These are phyloP conservation scores for Mrakiaceae sp. DNA, from an alignment of 1,284 basidiomycete species.

Conservation along the genomic window DNA sequence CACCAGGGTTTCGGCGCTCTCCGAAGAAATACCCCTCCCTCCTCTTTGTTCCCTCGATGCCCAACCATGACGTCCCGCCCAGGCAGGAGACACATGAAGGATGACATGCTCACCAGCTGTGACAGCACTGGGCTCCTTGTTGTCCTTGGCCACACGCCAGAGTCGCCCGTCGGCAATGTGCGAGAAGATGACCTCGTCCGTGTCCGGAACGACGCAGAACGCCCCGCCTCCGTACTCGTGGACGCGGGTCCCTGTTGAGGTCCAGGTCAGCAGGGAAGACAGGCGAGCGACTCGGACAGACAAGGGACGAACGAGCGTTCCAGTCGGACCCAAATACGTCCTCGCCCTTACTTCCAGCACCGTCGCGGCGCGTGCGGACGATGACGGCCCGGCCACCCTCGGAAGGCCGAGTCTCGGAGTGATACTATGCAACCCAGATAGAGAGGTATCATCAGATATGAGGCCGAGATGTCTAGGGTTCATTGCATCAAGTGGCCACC, in stretches of 20 bases:
- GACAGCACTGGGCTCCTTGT: conserved; percentile 20
- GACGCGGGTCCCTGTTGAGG: conserved; percentile 16
- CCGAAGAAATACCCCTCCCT: too few species aligned
- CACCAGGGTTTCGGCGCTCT: too few species aligned
- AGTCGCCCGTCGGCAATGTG: conserved; percentile 20
- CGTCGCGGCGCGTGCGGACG: neutral
- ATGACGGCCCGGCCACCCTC: conserved; percentile 13
- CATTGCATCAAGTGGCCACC: too few species aligned
- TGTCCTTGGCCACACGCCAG: conserved; percentile 7
- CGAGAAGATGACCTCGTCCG: conserved; percentile 22
- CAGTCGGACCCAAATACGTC: conserved; percentile 8
- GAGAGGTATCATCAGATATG: neutral
- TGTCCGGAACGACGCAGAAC: conserved; percentile 9
- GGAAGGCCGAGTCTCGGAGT: conserved; percentile 6
- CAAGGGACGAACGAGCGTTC: conserved; percentile 9
- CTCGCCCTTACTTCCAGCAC: neutral
- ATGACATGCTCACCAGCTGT: conserved; percentile 22
- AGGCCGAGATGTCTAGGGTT: too few species aligned
- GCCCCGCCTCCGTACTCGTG: conserved; percentile 27
- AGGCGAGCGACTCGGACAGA: neutral
- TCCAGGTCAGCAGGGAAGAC: neutral
- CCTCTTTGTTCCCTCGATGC: too few species aligned
- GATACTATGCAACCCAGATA: neutral
- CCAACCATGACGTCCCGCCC: too few species aligned
- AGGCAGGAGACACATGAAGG: neutral